phyloP scores from a whole-genome alignment of 2,329 filamentous ascomycete species.

The Aspergillus quadrilineatus region DNA sequence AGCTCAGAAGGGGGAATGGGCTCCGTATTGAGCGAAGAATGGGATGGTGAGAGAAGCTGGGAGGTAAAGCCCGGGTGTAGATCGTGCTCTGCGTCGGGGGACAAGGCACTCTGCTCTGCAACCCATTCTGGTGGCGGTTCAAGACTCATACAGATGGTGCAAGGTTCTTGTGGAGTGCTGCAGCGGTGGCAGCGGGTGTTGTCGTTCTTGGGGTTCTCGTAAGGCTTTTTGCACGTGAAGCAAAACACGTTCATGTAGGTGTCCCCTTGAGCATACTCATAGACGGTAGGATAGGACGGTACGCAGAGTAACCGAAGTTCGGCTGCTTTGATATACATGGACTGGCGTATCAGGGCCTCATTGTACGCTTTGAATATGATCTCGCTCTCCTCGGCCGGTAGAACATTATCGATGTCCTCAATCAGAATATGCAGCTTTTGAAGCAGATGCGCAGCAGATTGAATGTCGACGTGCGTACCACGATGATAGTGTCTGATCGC shows the following conservation, averaged over 20 bases:
- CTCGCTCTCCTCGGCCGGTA: constrained; percentile 52
- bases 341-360: constrained; percentile 50
- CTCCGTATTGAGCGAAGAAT: constrained; percentile 44
- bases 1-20: constrained; percentile 26
- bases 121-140: constrained; percentile 44
- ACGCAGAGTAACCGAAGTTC: constrained; percentile 57
- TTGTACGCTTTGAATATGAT: constrained; percentile 58
- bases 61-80: constrained; percentile 30
- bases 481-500: constrained; percentile 43
- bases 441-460: constrained; percentile 43
- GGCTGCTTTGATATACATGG: constrained; percentile 51
- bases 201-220: constrained; percentile 51
- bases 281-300: constrained; percentile 55
- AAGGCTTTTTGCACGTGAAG: constrained; percentile 56
- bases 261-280: constrained; percentile 57
- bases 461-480: constrained; percentile 38
- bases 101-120: constrained; percentile 23
- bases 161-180: constrained; percentile 39
- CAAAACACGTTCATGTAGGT: constrained; percentile 57
- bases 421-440: constrained; percentile 43
- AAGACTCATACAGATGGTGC: constrained; percentile 43
- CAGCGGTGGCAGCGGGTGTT: constrained; percentile 55
- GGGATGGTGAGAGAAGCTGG: constrained; percentile 45
- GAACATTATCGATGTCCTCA: constrained; percentile 36
- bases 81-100: constrained; percentile 15